Percentiles rank a stretch among this genome's conserved stretches.
Evolutionary conservation across 108 stramenopile species (phyloP).

Genomic region (Fragilaria crotonensis): DNA sequence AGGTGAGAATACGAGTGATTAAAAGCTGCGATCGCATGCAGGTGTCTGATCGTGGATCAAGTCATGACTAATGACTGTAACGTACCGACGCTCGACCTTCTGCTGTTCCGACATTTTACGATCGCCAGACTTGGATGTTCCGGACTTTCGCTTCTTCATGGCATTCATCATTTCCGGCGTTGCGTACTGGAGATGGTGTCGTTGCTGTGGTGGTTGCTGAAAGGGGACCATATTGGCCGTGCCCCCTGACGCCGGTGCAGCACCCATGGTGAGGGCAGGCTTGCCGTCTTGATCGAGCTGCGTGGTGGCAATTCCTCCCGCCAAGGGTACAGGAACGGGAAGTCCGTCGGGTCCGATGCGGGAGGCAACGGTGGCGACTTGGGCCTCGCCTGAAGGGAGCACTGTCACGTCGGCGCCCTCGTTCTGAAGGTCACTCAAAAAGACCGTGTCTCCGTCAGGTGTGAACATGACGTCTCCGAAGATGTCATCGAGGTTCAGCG

Average conservation of each 20-base stretch:
- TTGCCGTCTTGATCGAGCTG: constrained; percentile 46
- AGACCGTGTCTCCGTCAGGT: constrained; percentile 81
- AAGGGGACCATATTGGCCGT: constrained; percentile 45
- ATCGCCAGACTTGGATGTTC: constrained; percentile 16
- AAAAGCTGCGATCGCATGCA: neutral
- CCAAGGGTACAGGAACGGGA: constrained; percentile 50
- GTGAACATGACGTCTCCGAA: constrained; percentile 89
- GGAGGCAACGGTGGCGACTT: constrained; percentile 35
- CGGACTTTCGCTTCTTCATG: constrained; percentile 3
- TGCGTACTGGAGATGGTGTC: constrained; percentile 80
- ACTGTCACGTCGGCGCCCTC: constrained; percentile 16
- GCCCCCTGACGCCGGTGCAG: constrained; percentile 13
- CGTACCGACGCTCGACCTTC: constrained; percentile 68
- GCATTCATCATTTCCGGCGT: constrained; percentile 13
- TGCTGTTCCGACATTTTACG: constrained; percentile 64
- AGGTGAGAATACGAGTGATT: constrained; percentile 5
- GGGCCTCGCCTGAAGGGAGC: constrained; percentile 35
- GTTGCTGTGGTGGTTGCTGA: constrained; percentile 62
- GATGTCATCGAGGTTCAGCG: constrained; percentile 83
- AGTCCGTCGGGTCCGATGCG: constrained; percentile 17
- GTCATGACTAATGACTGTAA: constrained; percentile 10
- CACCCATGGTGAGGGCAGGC: constrained; percentile 55
- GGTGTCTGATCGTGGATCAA: constrained; percentile 4
- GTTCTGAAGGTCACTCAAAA: constrained; percentile 55
- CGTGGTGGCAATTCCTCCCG: constrained; percentile 71